These are phyloP conservation scores for Starmera stellimalicola DNA, from an alignment of 1,139 yeast genomes.

Conservation along the genomic window DNA sequence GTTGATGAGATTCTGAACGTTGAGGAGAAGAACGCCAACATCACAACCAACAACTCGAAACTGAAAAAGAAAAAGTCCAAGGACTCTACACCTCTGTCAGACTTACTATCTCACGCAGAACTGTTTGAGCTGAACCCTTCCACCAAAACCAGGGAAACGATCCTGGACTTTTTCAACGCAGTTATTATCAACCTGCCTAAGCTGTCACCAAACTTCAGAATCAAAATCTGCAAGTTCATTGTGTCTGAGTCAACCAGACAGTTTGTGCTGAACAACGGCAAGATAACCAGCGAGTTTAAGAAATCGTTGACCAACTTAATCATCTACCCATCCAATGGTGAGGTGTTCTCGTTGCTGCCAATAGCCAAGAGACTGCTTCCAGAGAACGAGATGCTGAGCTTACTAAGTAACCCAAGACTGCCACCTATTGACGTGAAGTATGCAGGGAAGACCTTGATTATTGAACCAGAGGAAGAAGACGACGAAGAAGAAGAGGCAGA, in stretches of 20 bases:
- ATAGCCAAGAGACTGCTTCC: constrained; percentile 42
- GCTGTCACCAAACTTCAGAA: constrained; percentile 55
- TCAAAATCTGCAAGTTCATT: constrained; percentile 49
- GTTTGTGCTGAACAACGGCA: constrained; percentile 15
- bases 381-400: constrained; percentile 37
- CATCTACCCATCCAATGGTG: constrained; percentile 54
- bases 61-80: constrained; percentile 34
- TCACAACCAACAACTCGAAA: constrained; percentile 19
- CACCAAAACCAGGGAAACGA: constrained; percentile 24
- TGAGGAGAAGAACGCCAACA: constrained; percentile 9
- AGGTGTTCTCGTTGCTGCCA: constrained; percentile 56
- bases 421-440: constrained; percentile 33
- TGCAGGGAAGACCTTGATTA: constrained; percentile 8
- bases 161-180: constrained; percentile 40
- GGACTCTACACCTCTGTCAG: constrained; percentile 48
- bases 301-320: constrained; percentile 43
- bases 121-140: constrained; percentile 41
- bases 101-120: constrained; percentile 59
- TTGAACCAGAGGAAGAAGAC: constrained; percentile 15
- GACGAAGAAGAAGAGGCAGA: constrained; percentile 20
- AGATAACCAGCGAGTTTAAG: constrained; percentile 23
- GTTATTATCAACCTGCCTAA: constrained; percentile 38
- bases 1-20: constrained; percentile 20
- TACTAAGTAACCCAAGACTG: constrained; percentile 67
- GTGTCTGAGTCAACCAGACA: constrained; percentile 25